Conservation (phyloP, 176 grass and related monocot genomes). For the Bothriochloa decipiens region DNA sequence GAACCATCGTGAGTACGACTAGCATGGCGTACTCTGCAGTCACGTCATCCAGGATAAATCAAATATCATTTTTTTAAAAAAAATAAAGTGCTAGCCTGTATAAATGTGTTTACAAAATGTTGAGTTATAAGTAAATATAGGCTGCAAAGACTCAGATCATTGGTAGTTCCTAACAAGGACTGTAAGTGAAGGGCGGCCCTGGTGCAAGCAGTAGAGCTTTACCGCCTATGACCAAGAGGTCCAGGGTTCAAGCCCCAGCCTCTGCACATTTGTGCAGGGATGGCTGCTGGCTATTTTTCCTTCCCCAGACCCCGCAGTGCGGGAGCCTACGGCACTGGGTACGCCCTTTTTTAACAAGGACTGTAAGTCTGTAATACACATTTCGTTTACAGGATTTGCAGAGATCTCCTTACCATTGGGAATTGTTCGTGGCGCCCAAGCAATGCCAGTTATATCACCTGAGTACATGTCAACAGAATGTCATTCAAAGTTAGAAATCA, state of each 20-base stretch:
- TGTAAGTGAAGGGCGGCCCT: too few relatives aligned
- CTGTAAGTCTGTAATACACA: neutral
- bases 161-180: neutral
- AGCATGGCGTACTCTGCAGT: neutral
- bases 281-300: too few relatives aligned
- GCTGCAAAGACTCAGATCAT: neutral
- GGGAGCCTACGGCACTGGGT: too few relatives aligned
- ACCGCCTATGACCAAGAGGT: too few relatives aligned
- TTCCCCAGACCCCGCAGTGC: too few relatives aligned
- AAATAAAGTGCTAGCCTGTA: neutral
- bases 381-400: neutral
- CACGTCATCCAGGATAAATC: neutral
- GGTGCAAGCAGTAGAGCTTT: too few relatives aligned
- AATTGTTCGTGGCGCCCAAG: conserved; percentile 66
- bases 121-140: neutral
- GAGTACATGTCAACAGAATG: conserved; percentile 29
- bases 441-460: conserved; percentile 89
- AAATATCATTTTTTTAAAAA: neutral
- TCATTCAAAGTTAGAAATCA: conserved; percentile 14
- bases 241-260: too few relatives aligned
- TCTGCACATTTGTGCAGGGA: too few relatives aligned
- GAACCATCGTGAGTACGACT: neutral
- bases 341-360: too few relatives aligned
- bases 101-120: neutral
- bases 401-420: conserved; percentile 61